Conservation (phyloP, 1,139 yeast genomes). For the Suzukiozyma palmioleophila region DNA sequence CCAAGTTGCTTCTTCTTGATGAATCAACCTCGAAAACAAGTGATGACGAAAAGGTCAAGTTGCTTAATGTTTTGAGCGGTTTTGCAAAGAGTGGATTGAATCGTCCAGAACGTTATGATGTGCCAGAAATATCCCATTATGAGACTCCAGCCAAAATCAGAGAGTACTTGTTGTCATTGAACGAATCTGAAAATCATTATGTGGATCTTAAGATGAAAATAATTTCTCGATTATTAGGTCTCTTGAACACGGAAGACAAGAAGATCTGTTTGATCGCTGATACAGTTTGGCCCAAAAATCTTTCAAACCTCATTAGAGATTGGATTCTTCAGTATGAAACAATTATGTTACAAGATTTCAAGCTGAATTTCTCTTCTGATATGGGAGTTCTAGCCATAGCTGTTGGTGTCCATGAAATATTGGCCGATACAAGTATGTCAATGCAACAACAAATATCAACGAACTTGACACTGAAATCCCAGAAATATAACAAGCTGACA, state of each 20-base stretch:
- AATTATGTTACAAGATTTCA: constrained; percentile 11
- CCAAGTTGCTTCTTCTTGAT: constrained; percentile 13
- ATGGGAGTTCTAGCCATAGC: constrained; percentile 12
- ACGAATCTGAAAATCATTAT: constrained; percentile 32
- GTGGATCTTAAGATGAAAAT: constrained; percentile 45
- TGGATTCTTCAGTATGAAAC: constrained; percentile 35
- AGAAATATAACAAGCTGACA: constrained; percentile 19
- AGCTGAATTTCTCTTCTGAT: not conserved
- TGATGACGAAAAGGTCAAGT: constrained; percentile 30
- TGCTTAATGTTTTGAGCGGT: constrained; percentile 35
- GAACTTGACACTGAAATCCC: constrained; percentile 13
- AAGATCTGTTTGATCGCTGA: constrained; percentile 18
- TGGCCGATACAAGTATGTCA: constrained; percentile 47
- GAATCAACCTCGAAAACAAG: constrained; percentile 14
- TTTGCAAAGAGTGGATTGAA: constrained; percentile 18
- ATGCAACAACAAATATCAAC: constrained; percentile 23
- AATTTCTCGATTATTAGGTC: constrained; percentile 34
- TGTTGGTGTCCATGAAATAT: constrained; percentile 47
- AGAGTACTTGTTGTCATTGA: constrained; percentile 26
- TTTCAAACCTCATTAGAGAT: constrained; percentile 21
- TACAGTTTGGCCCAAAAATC: constrained; percentile 22
- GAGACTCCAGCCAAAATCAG: constrained; percentile 18
- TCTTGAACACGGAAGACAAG: constrained; percentile 6
- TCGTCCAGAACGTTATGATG: constrained; percentile 6
- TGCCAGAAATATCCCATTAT: constrained; percentile 9